phyloP scores from a whole-genome alignment of 108 stramenopile species.

The Cyclotella distinguenda region DNA sequence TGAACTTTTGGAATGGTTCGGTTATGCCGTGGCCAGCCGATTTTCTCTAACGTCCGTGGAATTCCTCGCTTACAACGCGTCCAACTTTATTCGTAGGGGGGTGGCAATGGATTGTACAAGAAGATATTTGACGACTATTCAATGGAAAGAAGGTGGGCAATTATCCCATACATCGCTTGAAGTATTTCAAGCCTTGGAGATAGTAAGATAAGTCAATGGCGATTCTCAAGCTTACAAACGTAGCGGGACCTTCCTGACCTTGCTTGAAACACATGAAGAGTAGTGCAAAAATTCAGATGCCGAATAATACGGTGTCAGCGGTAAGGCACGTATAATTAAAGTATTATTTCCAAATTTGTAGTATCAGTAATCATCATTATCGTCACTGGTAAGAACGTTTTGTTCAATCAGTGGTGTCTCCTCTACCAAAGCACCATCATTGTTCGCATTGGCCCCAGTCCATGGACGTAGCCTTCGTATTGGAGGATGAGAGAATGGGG shows the following conservation, averaged over 20 bases:
- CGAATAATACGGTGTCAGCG: too few species aligned
- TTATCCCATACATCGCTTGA: conserved; percentile 74
- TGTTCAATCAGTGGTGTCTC: conserved; percentile 9
- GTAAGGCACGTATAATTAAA: too few species aligned
- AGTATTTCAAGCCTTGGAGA: too few species aligned
- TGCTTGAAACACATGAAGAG: too few species aligned
- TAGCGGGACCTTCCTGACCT: too few species aligned
- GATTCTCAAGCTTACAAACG: too few species aligned
- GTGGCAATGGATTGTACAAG: conserved; percentile 80
- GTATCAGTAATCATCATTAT: conserved; percentile 8
- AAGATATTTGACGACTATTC: conserved; percentile 79
- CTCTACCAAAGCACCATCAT: background rate
- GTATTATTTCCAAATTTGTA: too few species aligned
- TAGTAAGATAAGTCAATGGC: too few species aligned
- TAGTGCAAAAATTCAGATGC: too few species aligned
- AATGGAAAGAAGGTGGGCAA: conserved; percentile 62
- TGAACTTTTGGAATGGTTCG: conserved; percentile 89
- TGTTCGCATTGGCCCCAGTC: background rate
- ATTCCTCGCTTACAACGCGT: conserved; percentile 71
- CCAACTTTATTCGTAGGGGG: conserved; percentile 84
- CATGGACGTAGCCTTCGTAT: background rate
- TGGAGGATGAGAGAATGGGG: conserved; percentile 11
- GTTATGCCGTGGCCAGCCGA: conserved; percentile 64
- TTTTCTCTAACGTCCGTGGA: conserved; percentile 47
- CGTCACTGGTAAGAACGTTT: background rate